A percentile compares a stretch with the other conserved stretches of the same genome.
These are phyloP conservation scores for Coix lacrymajobi DNA, from an alignment of 176 grass and related monocot genomes.

Conservation along the genomic window DNA sequence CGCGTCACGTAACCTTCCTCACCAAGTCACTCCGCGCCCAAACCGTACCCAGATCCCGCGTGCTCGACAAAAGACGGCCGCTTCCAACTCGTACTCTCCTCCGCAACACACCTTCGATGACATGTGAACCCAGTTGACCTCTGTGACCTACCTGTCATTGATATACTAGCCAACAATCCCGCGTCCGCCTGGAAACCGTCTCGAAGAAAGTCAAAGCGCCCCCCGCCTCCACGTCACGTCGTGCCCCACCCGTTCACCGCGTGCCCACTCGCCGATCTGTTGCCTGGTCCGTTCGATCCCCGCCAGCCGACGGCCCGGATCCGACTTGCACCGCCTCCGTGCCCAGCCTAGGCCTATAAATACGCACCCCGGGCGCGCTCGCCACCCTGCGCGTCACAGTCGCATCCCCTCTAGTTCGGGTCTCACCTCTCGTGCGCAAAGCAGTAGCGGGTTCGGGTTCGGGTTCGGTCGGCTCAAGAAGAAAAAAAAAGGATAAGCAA, in stretches of 20 bases:
- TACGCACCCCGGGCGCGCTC: neutral
- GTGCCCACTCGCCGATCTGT: slow-evolving; percentile 15
- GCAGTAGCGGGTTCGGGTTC: neutral
- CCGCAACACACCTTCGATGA: fast-evolving
- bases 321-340: neutral
- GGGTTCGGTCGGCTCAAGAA: slow-evolving; percentile 16
- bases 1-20: slow-evolving; percentile 22
- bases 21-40: slow-evolving; percentile 35
- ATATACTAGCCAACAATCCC: fast-evolving
- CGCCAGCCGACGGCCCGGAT: slow-evolving; percentile 26
- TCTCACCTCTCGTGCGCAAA: neutral
- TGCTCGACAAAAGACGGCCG: slow-evolving; percentile 46
- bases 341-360: slow-evolving; percentile 33
- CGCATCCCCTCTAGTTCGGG: slow-evolving; percentile 6
- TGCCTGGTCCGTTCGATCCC: slow-evolving; percentile 33
- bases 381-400: slow-evolving; percentile 4
- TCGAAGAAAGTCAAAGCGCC: slow-evolving; percentile 44
- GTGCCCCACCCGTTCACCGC: slow-evolving; percentile 5
- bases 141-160: fast-evolving
- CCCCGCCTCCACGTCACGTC: slow-evolving; percentile 38
- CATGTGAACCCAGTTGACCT: fast-evolving
- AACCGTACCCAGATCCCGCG: slow-evolving; percentile 31
- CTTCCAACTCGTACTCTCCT: neutral
- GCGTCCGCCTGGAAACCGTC: neutral
- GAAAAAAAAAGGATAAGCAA: slow-evolving; percentile 20